A percentile compares a stretch with the other conserved stretches of the same genome.
Evolutionary conservation across 2,329 filamentous ascomycete species (phyloP).

Genomic region (Aspergillus persii): DNA sequence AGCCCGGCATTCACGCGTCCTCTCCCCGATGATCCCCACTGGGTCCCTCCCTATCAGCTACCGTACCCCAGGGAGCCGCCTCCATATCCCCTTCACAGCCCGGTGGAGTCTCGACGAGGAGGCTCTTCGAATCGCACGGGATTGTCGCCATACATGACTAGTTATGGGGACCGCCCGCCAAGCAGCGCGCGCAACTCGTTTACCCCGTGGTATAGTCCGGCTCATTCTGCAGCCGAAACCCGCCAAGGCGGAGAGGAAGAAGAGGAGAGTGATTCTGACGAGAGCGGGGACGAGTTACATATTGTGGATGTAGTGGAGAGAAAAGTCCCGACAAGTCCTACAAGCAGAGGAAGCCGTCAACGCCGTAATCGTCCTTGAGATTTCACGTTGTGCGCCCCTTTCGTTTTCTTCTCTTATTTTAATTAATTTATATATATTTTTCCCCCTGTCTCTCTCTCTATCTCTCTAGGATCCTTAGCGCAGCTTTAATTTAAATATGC

Average conservation of each 20-base stretch:
- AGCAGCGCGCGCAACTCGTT: slow-evolving; percentile 14
- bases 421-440: background rate
- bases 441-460: slow-evolving; percentile 3
- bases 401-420: slow-evolving; percentile 1
- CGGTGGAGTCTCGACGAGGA: slow-evolving; percentile 32
- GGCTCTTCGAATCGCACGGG: slow-evolving; percentile 18
- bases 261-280: slow-evolving; percentile 19
- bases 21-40: slow-evolving; percentile 50
- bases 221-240: slow-evolving; percentile 17
- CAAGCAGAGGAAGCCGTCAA: slow-evolving; percentile 21
- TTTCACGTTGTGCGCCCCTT: slow-evolving; percentile 8
- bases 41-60: slow-evolving; percentile 39
- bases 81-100: slow-evolving; percentile 30
- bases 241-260: slow-evolving; percentile 19
- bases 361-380: slow-evolving; percentile 23
- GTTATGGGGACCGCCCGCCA: slow-evolving; percentile 17
- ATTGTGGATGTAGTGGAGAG: slow-evolving; percentile 31
- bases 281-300: slow-evolving; percentile 33
- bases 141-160: slow-evolving; percentile 22
- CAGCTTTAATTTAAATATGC: no score
- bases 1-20: slow-evolving; percentile 37
- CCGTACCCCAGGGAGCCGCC: slow-evolving; percentile 31
- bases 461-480: no score
- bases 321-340: slow-evolving; percentile 19
- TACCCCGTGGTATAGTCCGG: slow-evolving; percentile 14